Base-by-base conservation (phyloP, 2,329 filamentous ascomycete species). In the Penicillium expansum region DNA sequence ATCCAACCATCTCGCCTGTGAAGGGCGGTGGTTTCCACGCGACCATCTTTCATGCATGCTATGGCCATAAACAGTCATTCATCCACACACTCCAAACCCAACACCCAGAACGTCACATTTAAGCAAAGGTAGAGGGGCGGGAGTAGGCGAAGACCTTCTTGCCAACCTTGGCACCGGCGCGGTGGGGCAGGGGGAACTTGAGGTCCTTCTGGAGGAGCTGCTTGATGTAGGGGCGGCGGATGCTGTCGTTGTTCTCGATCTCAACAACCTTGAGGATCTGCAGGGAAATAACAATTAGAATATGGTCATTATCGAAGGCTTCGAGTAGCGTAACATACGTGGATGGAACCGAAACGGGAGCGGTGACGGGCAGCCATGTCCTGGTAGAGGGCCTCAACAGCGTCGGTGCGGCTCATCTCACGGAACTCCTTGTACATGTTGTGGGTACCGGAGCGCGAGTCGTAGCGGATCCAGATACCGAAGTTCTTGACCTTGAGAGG, bases 351-450 rank as follows among this genome's bases (percentile, higher is more conserved):
- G 86, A 99, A 99, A 76, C 94, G 91, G 76, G 94, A 89, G 78
- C 91, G 92, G 88, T 99, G 94, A 80, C 94, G 91, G 80, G 95
- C 93, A 72, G 94, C 92, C 94, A 99, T 97, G 85, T 99, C 94
- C 82, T 94, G 90, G 89, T 99, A 99, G 78, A 99, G 87, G 71
- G 93, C 83, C 83, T 97, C 90, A 75, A 97, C 93, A 69, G 94
- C 94, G 71, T 94, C 93, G 76, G 89, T 90, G 81, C 94, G 87
- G 78, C 90, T 93, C 86, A 97, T 90, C 86, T 97, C 94, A 79
- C 94, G 91, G 90, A 97, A 97, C 89, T 99, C 94, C 89, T 97
- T 97, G 91, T 99, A 99, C 94, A 99, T 99, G 90, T 99, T 99
- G 92, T 99, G 94, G 75, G 94, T 99, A 74, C 94, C 94, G 74